Base-by-base conservation (phyloP, 495 filamentous ascomycete genomes). In the Penicillium diatomitis region DNA sequence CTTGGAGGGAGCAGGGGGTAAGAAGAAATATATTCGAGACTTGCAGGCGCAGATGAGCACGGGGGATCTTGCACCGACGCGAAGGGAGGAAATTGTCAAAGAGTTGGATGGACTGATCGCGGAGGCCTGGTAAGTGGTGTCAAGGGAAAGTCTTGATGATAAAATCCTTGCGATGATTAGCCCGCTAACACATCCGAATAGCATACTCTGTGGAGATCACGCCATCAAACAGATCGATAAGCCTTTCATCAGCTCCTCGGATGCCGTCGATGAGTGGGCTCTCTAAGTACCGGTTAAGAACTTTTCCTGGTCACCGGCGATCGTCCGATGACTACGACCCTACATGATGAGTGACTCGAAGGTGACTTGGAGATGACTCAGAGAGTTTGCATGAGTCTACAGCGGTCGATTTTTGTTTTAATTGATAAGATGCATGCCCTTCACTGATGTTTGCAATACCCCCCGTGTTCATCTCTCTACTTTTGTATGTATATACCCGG, bases 201-300 rank as follows among this genome's bases (percentile, higher is more conserved):
- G 64, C 73, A 87, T 96, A 39, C 67, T 96, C 34, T 98, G 92
- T 59, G 88, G 87, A 57, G 92, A 97, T 56, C 86, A 89, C 69
- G 92, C 90, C 3, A 90, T 98, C 55, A 90, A 86, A 71, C 74
- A 84, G 50, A 89, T 98, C 36, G 88, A 96, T 53, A 89, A 94
- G 66, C 88, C 92, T 3, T 97, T 98, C 63, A 76, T 96, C 20
- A 71, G 71, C 9, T 65, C 77, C 4, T 73, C 72, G 5, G 90
- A 96, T 50, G 76, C 87, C 56, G 66, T 64, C 47, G 79, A 83
- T 42, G 92, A 95, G 55, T 98, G 92, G 92, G 82, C 82, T 44
- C 66, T 96, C 43, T 95, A 68, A 67, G 49, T 30, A 46, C 0
- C 1, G n/a, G 31, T 9, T 10, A 32, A 6, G 20, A 27, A 9